Base-by-base conservation (phyloP, 148 eudicot species). In the Nepenthes gracilis region DNA sequence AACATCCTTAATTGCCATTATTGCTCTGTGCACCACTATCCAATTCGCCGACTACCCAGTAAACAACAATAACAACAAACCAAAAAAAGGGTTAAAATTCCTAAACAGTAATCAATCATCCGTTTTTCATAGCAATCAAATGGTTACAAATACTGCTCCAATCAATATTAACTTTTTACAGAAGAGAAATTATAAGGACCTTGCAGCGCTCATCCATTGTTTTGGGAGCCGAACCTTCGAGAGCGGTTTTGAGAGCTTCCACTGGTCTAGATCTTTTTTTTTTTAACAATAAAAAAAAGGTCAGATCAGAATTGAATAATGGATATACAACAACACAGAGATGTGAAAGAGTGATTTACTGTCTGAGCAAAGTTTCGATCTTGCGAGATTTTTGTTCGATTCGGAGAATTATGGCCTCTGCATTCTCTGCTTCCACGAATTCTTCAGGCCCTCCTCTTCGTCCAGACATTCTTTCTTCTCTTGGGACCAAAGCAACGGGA, bases 321-420 rank as follows among this genome's bases (percentile, higher is more conserved):
- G 8, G 34, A 40, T 48, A 59, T 48, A 34, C 51, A 33, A 12
- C 36, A 65, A 52, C n/a, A 14, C 32, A 45, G 9, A 58, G 61
- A 51, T 1, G 33, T 0, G 9, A 2, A 38, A 32, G 32, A 9
- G 35, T 3, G 9, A 55, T 2, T 36, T 54, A 86, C 97, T 88
- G 97, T 79, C 85, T 88, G 79, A 92, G 96, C 43, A 92, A 71
- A 72, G 80, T 80, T 70, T 92, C 97, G 83, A 92, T 92, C 81
- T 92, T 92, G 81, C 88, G 85, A 47, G 97, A 85, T 69, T 92
- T 92, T 70, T 92, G 93, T 63, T 92, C 97, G 73, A 92, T 92
- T 68, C 97, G 60, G 55, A 81, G 73, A 69, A 92, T 85, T 12
- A 92, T 83, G 37, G 97, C 97, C 68, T 91, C 97, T 66, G 93